Percentiles rank a stretch among this genome's conserved stretches.
These are phyloP conservation scores for Diaporthe longicolla DNA, from an alignment of 2,329 filamentous ascomycete species.

Conservation along the genomic window DNA sequence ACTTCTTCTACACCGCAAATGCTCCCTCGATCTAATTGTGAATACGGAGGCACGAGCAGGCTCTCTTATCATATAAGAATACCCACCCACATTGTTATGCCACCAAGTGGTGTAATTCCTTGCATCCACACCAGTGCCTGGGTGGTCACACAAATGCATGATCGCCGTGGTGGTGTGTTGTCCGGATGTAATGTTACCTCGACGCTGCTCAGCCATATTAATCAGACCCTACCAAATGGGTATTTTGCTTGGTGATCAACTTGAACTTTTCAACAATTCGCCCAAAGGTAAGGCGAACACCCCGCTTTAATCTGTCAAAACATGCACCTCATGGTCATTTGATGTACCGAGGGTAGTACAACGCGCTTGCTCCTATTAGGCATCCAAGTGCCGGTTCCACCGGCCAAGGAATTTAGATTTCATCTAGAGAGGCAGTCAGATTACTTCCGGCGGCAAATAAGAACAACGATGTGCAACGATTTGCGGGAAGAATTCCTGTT, in stretches of 20 bases:
- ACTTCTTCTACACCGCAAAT: not conserved
- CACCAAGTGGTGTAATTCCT: not conserved
- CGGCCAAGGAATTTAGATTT: not conserved
- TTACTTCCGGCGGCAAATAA: conserved; percentile 9
- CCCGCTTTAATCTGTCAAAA: conserved; percentile 12
- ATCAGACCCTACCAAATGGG: conserved; percentile 14
- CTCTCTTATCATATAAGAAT: not conserved
- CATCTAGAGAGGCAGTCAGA: not conserved
- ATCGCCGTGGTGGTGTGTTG: not conserved
- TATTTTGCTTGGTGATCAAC: not conserved
- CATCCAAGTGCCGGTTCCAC: not conserved
- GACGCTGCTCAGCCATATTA: not conserved
- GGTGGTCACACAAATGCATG: conserved; percentile 3
- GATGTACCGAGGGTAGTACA: conserved; percentile 1
- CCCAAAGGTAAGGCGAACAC: not conserved
- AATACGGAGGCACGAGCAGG: not conserved
- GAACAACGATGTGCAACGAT: not conserved
- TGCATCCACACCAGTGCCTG: not conserved
- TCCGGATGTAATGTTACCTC: conserved; percentile 11
- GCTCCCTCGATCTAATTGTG: not conserved
- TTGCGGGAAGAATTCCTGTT: not conserved
- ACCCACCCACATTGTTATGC: not conserved
- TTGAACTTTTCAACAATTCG: not conserved
- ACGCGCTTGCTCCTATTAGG: not conserved
- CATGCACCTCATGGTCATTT: conserved; percentile 15